Base-by-base conservation (phyloP, 257 asterid genomes). In the Rhazya stricta region DNA sequence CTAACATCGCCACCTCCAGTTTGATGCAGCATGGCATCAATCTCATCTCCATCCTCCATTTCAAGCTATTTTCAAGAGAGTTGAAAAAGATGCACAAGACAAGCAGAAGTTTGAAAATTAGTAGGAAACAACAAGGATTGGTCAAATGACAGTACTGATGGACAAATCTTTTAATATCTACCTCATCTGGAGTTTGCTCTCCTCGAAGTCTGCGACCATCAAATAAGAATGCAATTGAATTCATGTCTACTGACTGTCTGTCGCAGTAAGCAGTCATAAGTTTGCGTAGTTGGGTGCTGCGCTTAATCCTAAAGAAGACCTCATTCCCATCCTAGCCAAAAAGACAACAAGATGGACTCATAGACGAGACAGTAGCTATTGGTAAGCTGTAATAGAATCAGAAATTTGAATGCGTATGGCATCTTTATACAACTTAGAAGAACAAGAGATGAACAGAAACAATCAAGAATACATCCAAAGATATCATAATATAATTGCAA, bases 201-300 rank as follows among this genome's bases (percentile, higher is more conserved):
- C 74, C 84, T 1, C 89, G 82, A 27, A 89, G 86, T 30, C 90
- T 86, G 45, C 94, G 87, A 50, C 19, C 97, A 71, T 89, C 92
- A 74, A 87, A 90, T 42, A 88, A 76, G 81, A 91, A 91, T 0
- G 89, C 91, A 51, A 87, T 83, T 3, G 91, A 84, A n/a, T 53
- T 86, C 74, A 85, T 23, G 51, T 88, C 94, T 63, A 87, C 86
- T 0, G 92, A 87, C 42, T 82, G 92, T 1, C 91, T 81, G 50
- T 91, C 91, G 37, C 94, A 91, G 34, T 91, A 89, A 32, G 96
- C 91, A 70, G 78, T 85, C 97, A 91, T 91, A 42, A 91, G 91
- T 72, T 87, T 91, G 86, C 86, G 85, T 72, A 91, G 83, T 36
- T 85, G 94, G 0, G 92, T 89, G 87, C 86, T 85, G 67, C 96